Percentiles rank a stretch among this genome's conserved stretches.
Conservation (phyloP, 805 yeast genomes). For the Ascoidea asiatica region DNA sequence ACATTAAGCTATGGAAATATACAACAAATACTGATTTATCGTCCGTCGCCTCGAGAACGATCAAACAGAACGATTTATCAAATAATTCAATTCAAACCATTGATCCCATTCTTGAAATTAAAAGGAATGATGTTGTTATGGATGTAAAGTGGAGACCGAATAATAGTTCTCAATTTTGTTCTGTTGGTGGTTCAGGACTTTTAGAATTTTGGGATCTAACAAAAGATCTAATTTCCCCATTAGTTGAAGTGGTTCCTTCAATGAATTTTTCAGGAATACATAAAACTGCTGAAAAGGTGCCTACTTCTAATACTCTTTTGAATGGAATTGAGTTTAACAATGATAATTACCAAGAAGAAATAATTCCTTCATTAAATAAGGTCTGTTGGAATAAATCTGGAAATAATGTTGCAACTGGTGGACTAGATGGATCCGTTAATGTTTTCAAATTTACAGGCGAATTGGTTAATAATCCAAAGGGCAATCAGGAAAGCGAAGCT, state of each 20-base stretch:
- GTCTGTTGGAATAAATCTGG: conserved; percentile 1
- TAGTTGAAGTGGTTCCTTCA: conserved; percentile 3
- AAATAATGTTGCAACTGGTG: conserved; percentile 5
- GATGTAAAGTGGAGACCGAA: conserved; percentile 16
- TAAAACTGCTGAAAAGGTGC: background rate
- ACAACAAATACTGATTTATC: conserved; percentile 3
- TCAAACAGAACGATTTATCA: background rate
- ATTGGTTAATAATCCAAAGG: background rate
- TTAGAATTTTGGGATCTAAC: conserved; percentile 20
- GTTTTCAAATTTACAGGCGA: conserved; percentile 1
- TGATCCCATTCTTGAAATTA: conserved; percentile 13
- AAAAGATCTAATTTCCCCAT: conserved; percentile 15
- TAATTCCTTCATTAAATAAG: conserved; percentile 1
- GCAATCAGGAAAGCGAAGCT: background rate
- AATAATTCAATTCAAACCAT: background rate
- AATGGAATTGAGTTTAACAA: background rate
- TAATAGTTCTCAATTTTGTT: conserved; percentile 17
- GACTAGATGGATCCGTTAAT: conserved; percentile 6
- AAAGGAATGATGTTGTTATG: conserved; percentile 16
- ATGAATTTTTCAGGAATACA: too few relatives aligned
- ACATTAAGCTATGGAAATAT: conserved; percentile 16
- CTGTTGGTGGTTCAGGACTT: conserved; percentile 15
- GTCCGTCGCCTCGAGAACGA: background rate
- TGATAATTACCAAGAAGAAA: background rate
- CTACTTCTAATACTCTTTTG: too few relatives aligned